A percentile compares a stretch with the other conserved stretches of the same genome.
phyloP scores from a whole-genome alignment of 257 asterid genomes.

The Fraxinus americana region DNA sequence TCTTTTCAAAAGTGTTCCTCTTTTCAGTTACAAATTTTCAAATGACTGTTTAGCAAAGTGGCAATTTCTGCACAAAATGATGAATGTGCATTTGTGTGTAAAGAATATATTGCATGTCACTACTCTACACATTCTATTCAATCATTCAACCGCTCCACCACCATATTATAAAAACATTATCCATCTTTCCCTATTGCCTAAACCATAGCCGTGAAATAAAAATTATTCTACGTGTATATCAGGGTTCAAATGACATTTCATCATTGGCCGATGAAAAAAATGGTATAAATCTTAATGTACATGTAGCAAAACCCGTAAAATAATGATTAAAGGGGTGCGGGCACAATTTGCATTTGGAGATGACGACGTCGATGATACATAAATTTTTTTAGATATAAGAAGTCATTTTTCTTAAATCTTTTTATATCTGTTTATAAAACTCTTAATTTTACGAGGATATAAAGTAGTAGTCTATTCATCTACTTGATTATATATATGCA shows the following conservation, averaged over 20 bases:
- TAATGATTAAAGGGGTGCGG: background rate
- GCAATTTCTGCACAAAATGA: background rate
- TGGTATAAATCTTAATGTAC: no score
- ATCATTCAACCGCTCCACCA: background rate
- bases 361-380: no score
- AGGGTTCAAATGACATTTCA: no score
- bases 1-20: conserved; percentile 17
- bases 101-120: background rate
- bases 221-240: no score
- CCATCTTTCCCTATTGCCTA: background rate
- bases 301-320: background rate
- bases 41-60: background rate
- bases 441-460: background rate
- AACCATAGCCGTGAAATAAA: background rate
- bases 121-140: background rate
- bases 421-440: no score
- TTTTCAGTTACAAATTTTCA: background rate
- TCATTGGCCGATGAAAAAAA: no score
- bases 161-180: background rate
- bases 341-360: background rate
- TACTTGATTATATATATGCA: background rate
- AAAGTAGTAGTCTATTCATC: background rate
- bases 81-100: background rate
- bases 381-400: no score
- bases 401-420: no score